Evolutionary conservation across 257 asterid species (phyloP).

Genomic region (Ehretia macrophylla): DNA sequence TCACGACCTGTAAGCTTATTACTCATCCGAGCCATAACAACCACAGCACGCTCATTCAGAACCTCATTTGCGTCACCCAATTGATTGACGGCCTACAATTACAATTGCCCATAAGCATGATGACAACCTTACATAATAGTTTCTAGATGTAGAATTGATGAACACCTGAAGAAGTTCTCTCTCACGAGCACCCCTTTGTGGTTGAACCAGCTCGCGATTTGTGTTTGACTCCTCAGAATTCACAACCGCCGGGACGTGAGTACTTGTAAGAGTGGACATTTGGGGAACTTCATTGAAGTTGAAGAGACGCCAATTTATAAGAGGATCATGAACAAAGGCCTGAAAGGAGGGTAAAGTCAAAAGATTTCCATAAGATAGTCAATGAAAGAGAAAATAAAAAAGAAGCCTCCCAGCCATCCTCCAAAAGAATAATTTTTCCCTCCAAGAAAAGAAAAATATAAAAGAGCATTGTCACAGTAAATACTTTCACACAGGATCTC

Average conservation of each 20-base stretch:
- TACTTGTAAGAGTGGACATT: conserved; percentile 61
- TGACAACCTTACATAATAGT: neutral
- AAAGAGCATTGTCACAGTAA: too few relatives aligned
- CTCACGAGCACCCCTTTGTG: conserved; percentile 88
- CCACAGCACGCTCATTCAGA: conserved; percentile 89
- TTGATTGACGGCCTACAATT: conserved; percentile 80
- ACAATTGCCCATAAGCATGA: conserved; percentile 8
- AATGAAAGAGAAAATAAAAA: neutral
- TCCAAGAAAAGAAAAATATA: too few relatives aligned
- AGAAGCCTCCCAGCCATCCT: neutral
- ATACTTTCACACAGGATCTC: too few relatives aligned
- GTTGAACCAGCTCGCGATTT: conserved; percentile 66
- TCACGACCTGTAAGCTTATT: conserved; percentile 96
- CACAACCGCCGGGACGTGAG: conserved; percentile 58
- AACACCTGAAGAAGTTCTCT: conserved; percentile 88
- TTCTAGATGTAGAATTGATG: neutral
- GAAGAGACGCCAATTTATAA: conserved; percentile 98
- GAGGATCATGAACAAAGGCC: conserved; percentile 99
- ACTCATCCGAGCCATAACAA: conserved; percentile 98
- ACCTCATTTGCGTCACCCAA: conserved; percentile 98
- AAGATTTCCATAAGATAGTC: neutral
- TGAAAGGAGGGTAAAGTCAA: conserved; percentile 21
- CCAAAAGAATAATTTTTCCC: too few relatives aligned
- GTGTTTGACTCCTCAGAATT: conserved; percentile 62
- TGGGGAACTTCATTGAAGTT: conserved; percentile 97